Conservation (phyloP, 805 yeast species). For the Myxozyma mucilagina region DNA sequence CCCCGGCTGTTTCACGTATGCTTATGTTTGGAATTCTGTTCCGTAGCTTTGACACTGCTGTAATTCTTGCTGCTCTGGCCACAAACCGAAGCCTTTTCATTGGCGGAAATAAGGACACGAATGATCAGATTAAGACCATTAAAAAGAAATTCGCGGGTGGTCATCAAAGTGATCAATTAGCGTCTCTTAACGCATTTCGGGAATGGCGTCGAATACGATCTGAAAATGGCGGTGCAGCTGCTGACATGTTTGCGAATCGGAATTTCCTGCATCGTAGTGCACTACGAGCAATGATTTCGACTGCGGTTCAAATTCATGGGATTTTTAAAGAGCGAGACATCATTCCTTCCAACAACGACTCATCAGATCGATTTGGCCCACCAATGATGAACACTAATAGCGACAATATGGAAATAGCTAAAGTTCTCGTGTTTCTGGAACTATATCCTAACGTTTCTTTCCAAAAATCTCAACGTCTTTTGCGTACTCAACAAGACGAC, state of each 20-base stretch:
- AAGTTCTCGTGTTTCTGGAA: constrained; percentile 19
- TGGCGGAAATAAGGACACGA: constrained; percentile 3
- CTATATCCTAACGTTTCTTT: constrained; percentile 27
- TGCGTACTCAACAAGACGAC: constrained; percentile 21
- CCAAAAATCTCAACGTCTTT: neutral
- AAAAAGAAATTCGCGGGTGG: constrained; percentile 8
- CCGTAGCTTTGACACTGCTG: constrained; percentile 29
- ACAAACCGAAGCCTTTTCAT: constrained; percentile 18
- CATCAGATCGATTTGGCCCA: constrained; percentile 5
- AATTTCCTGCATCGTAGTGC: constrained; percentile 13
- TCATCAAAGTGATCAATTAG: constrained; percentile 15
- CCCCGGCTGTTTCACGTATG: constrained; percentile 27
- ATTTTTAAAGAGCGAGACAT: constrained; percentile 21
- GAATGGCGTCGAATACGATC: constrained; percentile 13
- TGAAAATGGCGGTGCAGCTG: constrained; percentile 8
- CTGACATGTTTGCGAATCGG: constrained; percentile 14
- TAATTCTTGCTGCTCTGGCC: constrained; percentile 22
- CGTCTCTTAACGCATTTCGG: constrained; percentile 27
- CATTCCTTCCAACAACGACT: constrained; percentile 5
- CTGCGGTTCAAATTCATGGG: constrained; percentile 22
- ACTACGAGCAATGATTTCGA: constrained; percentile 1
- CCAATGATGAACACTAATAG: constrained; percentile 8
- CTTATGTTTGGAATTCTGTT: constrained; percentile 24
- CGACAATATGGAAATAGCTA: constrained; percentile 13
- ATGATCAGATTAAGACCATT: neutral